Evolutionary conservation across 2,329 filamentous ascomycete species (phyloP).

Genomic region (Apiospora rasikravindrae): DNA sequence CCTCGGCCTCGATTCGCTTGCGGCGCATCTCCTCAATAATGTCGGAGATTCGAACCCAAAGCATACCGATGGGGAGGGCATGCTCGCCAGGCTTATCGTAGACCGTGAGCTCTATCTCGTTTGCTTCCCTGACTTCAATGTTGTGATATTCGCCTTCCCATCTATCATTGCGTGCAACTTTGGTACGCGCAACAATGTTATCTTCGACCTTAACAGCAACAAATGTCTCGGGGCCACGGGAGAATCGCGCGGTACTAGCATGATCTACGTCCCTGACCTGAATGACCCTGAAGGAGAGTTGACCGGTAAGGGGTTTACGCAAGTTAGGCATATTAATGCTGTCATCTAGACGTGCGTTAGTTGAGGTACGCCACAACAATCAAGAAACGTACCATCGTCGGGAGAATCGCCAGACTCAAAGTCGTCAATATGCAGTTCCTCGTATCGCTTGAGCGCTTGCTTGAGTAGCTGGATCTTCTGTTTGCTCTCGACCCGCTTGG

Average conservation of each 20-base stretch:
- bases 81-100: constrained; percentile 95
- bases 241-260: constrained; percentile 81
- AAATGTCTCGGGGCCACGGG: constrained; percentile 91
- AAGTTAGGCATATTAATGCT: constrained; percentile 95
- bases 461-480: constrained; percentile 97
- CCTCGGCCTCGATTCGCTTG: constrained; percentile 95
- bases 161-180: constrained; percentile 80
- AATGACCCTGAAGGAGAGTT: constrained; percentile 83
- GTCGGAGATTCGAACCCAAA: constrained; percentile 96
- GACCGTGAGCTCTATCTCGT: constrained; percentile 96
- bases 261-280: constrained; percentile 95
- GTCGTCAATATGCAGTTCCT: constrained; percentile 89
- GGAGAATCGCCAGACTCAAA: constrained; percentile 78
- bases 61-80: constrained; percentile 88
- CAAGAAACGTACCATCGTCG: constrained; percentile 60
- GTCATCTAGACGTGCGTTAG: constrained; percentile 68
- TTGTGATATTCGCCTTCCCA: constrained; percentile 93
- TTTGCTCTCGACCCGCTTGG: constrained; percentile 88
- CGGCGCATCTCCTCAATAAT: constrained; percentile 97
- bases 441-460: constrained; percentile 94
- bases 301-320: constrained; percentile 92
- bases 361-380: constrained; percentile 48
- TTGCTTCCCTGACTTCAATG: constrained; percentile 96
- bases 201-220: constrained; percentile 98
- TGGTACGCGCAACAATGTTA: constrained; percentile 85